A percentile compares a stretch with the other conserved stretches of the same genome.
Evolutionary conservation across 2,329 filamentous ascomycete genomes (phyloP).

Genomic region (Penicillium sclerotigenum): DNA sequence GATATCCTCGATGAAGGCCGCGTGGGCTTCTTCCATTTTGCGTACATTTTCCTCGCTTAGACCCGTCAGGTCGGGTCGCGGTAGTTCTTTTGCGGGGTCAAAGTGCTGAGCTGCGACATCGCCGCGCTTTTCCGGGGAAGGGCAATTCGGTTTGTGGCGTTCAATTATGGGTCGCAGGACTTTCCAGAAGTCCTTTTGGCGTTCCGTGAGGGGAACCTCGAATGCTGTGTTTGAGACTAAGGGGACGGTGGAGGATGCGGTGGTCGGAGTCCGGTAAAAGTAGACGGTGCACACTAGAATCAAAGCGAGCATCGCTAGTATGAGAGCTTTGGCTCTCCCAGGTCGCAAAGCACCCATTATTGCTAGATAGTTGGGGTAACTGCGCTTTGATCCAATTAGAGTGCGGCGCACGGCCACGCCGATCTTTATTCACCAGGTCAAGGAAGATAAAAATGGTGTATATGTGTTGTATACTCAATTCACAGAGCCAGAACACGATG

Average conservation of each 20-base stretch:
- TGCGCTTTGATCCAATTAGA: slow-evolving; percentile 10
- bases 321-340: slow-evolving; percentile 28
- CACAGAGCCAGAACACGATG: background rate
- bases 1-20: slow-evolving; percentile 39
- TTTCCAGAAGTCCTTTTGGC: slow-evolving; percentile 40
- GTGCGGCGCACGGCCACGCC: slow-evolving; percentile 22
- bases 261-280: slow-evolving; percentile 36
- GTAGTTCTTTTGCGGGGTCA: slow-evolving; percentile 27
- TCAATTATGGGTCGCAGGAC: slow-evolving; percentile 35
- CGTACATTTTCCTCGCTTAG: slow-evolving; percentile 34
- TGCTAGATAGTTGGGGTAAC: background rate
- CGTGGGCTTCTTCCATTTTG: slow-evolving; percentile 41
- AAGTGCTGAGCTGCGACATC: slow-evolving; percentile 28
- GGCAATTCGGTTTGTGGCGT: slow-evolving; percentile 31
- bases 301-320: slow-evolving; percentile 29
- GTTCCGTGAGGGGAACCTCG: slow-evolving; percentile 34
- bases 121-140: slow-evolving; percentile 27
- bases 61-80: slow-evolving; percentile 37
- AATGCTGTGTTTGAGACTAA: slow-evolving; percentile 34
- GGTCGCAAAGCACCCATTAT: slow-evolving; percentile 30
- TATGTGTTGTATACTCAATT: too few relatives aligned
- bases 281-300: slow-evolving; percentile 36
- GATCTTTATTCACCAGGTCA: slow-evolving; percentile 6
- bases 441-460: background rate
- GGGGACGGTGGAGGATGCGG: slow-evolving; percentile 27